Conservation (phyloP, 129 eudicot genomes). For the Centella asiatica region DNA sequence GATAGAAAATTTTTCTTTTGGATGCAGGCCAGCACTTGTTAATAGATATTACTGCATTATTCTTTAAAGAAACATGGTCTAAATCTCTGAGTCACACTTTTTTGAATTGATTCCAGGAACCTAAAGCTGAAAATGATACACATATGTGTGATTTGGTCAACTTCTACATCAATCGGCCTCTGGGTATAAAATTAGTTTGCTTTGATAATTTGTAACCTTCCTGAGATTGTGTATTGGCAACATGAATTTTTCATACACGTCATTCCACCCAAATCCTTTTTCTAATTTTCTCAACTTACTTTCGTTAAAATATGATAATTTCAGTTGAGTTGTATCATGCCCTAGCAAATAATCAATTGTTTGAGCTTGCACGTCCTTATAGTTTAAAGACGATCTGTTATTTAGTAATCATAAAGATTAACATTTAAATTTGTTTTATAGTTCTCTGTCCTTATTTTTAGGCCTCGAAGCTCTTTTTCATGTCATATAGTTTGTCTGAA, state of each 20-base stretch:
- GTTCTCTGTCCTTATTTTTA: neutral
- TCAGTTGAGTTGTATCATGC: no score
- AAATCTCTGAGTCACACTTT: slow-evolving; percentile 3
- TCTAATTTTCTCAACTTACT: no score
- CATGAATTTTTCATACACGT: neutral
- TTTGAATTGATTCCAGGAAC: slow-evolving; percentile 54
- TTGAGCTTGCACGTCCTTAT: no score
- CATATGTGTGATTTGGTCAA: slow-evolving; percentile 68
- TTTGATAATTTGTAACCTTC: neutral
- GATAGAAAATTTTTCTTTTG: slow-evolving; percentile 87
- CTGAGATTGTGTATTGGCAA: neutral
- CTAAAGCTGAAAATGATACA: slow-evolving; percentile 54
- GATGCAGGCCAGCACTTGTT: slow-evolving; percentile 62
- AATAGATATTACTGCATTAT: neutral
- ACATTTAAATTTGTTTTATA: neutral
- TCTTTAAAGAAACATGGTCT: neutral
- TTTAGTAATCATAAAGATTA: no score
- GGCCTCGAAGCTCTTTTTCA: neutral
- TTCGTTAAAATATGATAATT: no score
- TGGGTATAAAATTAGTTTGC: slow-evolving; percentile 45
- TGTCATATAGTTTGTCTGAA: neutral
- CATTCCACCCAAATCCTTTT: no score
- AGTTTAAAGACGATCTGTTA: neutral
- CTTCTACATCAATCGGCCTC: slow-evolving; percentile 63
- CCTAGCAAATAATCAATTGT: no score